Base-by-base conservation (phyloP, 2,329 filamentous ascomycete species). In the Hysterium pulicare region DNA sequence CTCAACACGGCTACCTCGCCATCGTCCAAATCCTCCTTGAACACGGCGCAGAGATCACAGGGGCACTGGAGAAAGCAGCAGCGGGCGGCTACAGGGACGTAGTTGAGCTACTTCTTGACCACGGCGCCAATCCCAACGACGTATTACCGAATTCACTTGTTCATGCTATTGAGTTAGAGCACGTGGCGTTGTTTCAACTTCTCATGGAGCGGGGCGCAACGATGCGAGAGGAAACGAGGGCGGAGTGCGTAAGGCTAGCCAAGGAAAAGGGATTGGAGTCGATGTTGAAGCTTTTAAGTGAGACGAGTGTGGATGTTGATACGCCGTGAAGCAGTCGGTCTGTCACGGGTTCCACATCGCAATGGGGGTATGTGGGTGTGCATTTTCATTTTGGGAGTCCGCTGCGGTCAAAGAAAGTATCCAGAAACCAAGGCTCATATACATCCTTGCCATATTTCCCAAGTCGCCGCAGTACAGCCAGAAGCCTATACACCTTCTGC, bases 21-120 rank as follows among this genome's bases (percentile, higher is more conserved):
- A 37, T 37, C 34, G 17, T 22, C 21, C 6, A 22, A 22, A 24
- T 24, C 20, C 34, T 20, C 34, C 34, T 37, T 37, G 13, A 37
- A 16, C 34, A 37, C 13, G 21, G 21, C 19, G 34, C 34, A 9
- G 21, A 24, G 8, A 22, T 15, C 19, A 37, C 34, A 20, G 34
- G 31, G 31, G 31, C 31, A 33, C 9, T 33, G 16, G 15, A 17
- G 9, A 33, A 33, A 17, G 31, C 31, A 9, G 15, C 31, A 33
- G 31, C 31, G 31, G 15, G 31, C 7, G 31, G 31, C 9, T 33
- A 33, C 15, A 33, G 31, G 15, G 15, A 15, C 16, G 16, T 19
- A 8, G 31, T 33, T 33, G 31, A 33, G 31, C 15, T 33, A 33
- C 31, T 33, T 19, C 31, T 33, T 9, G 31, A 33, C 16, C 15